Base-by-base conservation (phyloP, 495 filamentous ascomycete genomes). In the Xylaria sp. region DNA sequence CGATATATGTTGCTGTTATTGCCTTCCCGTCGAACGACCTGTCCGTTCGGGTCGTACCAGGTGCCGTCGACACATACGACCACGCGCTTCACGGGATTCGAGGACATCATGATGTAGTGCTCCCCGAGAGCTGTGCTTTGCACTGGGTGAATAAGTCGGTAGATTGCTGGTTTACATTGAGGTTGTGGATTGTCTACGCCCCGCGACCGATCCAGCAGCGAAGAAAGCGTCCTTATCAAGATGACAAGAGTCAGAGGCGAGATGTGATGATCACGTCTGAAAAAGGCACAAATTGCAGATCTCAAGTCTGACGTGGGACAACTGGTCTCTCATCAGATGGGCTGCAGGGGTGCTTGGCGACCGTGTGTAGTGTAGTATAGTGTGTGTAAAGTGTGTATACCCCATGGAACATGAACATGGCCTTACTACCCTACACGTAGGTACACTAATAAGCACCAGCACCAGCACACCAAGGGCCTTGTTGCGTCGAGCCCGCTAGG, bases 1-100 rank as follows among this genome's bases (percentile, higher is more conserved):
- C 69, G 69, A 55, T 65, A 71, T 43, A 71, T 52, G 50, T 66
- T 71, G 41, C 69, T 71, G 40, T 71, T 65, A 26, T 71, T 71
- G 40, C 69, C 69, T 41, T 59, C 69, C 7, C 69, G 69, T 58
- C 61, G 69, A 63, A 62, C 61, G 26, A 62, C 29, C 21, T 58
- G 29, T 29, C 69, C 69, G 24, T 71, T 57, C 46, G 61, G 61
- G 61, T 66, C 69, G 61, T 65, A 71, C 69, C 69, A 71, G 17
- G 61, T 58, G 33, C 69, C 52, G 12, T 71, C 69, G 15, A 66
- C 61, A 40, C 69, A 71, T 33, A 71, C 69, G 21, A 71, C 40
- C 37, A 71, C 69, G 26, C 69, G 69, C n/a, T 71, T 71, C 9
- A 71, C 69, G 41, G 69, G 69, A 17, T 50, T 66, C 14, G 50